Evolutionary conservation across 495 filamentous ascomycete species (phyloP), one percentile per base, ranked within the genome.

Genomic region (Bathelium albidoporum): DNA sequence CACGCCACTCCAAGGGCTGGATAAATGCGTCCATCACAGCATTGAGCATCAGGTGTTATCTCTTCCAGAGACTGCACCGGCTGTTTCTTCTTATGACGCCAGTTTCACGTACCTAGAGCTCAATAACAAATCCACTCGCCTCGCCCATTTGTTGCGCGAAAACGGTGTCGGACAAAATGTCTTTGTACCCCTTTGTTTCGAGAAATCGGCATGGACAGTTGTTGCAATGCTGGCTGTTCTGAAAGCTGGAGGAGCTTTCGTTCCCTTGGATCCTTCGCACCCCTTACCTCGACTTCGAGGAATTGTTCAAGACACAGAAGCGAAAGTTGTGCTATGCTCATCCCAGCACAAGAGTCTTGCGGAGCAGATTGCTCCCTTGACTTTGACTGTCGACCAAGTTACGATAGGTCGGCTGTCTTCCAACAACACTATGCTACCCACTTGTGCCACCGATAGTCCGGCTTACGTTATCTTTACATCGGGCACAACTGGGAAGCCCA

Each of bases 401-500:
- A 14, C 59, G 2, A 20, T 70, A 2, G 34, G 58, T 5, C 22
- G 49, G 24, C 49, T 55, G 24, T 16, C 49, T 55, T 2, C 29
- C 59, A 58, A 20, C 18, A 65, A 32, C 59, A 49, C 14, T 10
- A 18, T 14, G 32, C 62, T 16, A 34, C 49, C 26, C 31, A 55
- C 63, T 16, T 29, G 49, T 55, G 49, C 20, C 24, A 65, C 66
- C 41, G 60, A 66, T 44, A 67, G 62, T 24, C 59, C 67, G 12
- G 70, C 68, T 0, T 77, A 68, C 61, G 62, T 69, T 26, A 77
- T 83, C 24, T 83, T 81, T 65, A 83, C 81, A 5, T 81, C 78
- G 24, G 81, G 81, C 7, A 79, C 75, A n/a, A 92, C 89, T 0
- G 89, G 89, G 2, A 85, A 80, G 0, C 89, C 89, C 0, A 95